These are phyloP conservation scores for Termitomyces sp. DNA, from an alignment of 768 basidiomycete species.

Conservation along the genomic window DNA sequence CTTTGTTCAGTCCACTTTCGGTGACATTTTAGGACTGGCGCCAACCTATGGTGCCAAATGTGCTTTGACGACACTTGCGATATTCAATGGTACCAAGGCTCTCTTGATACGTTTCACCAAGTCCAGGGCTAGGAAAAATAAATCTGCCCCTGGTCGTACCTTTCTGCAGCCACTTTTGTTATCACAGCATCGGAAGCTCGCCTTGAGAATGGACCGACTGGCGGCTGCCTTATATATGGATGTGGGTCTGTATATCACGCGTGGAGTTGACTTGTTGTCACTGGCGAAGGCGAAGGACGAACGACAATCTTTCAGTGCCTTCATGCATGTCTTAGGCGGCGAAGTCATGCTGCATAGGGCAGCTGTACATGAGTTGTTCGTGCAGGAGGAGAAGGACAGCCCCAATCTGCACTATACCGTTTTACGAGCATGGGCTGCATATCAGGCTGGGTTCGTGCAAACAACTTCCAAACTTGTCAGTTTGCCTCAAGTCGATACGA, in stretches of 20 bases:
- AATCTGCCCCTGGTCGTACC: slow-evolving; percentile 7
- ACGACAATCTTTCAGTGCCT: slow-evolving; percentile 27
- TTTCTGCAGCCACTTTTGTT: slow-evolving; percentile 28
- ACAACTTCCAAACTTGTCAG: slow-evolving; percentile 11
- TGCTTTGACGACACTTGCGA: slow-evolving; percentile 29
- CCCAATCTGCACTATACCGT: slow-evolving; percentile 20
- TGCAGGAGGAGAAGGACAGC: slow-evolving; percentile 15
- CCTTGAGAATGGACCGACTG: slow-evolving; percentile 43
- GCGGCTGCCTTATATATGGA: slow-evolving; percentile 34
- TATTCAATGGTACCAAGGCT: slow-evolving; percentile 28
- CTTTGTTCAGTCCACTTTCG: slow-evolving; percentile 22
- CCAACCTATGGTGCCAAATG: slow-evolving; percentile 32
- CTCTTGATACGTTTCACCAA: slow-evolving; percentile 27
- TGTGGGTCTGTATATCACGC: slow-evolving; percentile 23
- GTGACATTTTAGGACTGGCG: slow-evolving; percentile 32
- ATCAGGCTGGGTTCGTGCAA: slow-evolving; percentile 23
- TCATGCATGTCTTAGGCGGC: slow-evolving; percentile 33
- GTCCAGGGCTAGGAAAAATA: slow-evolving; percentile 8
- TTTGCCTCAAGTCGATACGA: slow-evolving; percentile 20
- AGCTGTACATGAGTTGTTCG: slow-evolving; percentile 24
- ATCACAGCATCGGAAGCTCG: slow-evolving; percentile 24
- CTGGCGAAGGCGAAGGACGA: slow-evolving; percentile 5
- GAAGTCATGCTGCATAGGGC: slow-evolving; percentile 20
- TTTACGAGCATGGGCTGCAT: slow-evolving; percentile 40
- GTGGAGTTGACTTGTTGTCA: slow-evolving; percentile 38